Evolutionary conservation across 2,329 filamentous ascomycete species (phyloP).

Genomic region (Xylaria sp.): DNA sequence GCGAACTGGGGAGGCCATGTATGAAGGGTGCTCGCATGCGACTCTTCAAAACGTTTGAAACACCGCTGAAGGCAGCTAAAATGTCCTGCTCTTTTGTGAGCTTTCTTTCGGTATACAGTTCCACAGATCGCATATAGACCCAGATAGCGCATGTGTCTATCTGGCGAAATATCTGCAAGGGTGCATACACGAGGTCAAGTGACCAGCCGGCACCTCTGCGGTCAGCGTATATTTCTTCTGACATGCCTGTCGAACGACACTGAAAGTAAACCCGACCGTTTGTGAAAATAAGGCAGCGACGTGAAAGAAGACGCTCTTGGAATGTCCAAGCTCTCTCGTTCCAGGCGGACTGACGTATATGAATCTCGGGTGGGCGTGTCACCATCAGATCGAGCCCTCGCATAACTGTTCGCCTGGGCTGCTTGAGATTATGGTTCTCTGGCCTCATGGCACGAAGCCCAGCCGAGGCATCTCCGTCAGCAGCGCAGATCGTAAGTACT

Average conservation of each 20-base stretch:
- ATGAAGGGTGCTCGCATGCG: slow-evolving; percentile 45
- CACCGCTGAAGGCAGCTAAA: slow-evolving; percentile 51
- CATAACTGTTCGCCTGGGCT: neutral
- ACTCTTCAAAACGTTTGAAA: slow-evolving; percentile 45
- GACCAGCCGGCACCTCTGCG: slow-evolving; percentile 44
- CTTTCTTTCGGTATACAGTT: slow-evolving; percentile 47
- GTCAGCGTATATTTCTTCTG: slow-evolving; percentile 49
- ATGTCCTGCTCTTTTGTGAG: slow-evolving; percentile 47
- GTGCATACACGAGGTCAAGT: slow-evolving; percentile 47
- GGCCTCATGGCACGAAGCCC: slow-evolving; percentile 18
- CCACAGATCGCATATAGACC: slow-evolving; percentile 49
- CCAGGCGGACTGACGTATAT: slow-evolving; percentile 47
- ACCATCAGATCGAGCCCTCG: slow-evolving; percentile 41
- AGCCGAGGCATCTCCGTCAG: slow-evolving; percentile 24
- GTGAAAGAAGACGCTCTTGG: slow-evolving; percentile 52
- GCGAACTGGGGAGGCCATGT: slow-evolving; percentile 49
- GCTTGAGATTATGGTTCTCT: slow-evolving; percentile 12
- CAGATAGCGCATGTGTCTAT: slow-evolving; percentile 44
- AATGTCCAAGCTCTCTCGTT: slow-evolving; percentile 55
- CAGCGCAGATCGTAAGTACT: slow-evolving; percentile 25
- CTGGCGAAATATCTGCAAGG: slow-evolving; percentile 46
- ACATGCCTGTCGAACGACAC: slow-evolving; percentile 45
- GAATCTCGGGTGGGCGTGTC: slow-evolving; percentile 39
- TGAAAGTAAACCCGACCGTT: slow-evolving; percentile 49
- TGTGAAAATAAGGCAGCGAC: slow-evolving; percentile 52